Evolutionary conservation across 768 basidiomycete species (phyloP), one percentile per base, ranked within the genome.

Genomic region (Psilocybe cyanescens): DNA sequence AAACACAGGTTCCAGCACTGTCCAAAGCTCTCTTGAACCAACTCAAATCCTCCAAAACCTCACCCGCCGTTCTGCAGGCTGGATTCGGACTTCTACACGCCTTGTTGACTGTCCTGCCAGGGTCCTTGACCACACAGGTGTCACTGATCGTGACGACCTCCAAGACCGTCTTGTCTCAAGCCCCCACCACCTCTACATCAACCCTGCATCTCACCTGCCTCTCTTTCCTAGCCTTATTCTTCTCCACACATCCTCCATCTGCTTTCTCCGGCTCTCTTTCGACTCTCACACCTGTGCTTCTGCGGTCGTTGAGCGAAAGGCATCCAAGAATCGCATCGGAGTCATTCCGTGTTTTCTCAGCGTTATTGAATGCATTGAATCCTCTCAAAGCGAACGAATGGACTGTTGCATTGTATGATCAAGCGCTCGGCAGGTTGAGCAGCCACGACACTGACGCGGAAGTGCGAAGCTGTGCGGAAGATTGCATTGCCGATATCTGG

Each of bases 371-470:
- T 63, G 83, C 91, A 2, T 76, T 91, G 41, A 88, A 90, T 51
- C 94, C 94, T 1, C 73, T 91, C 50, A 86, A 86, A 64, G 70
- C 79, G 58, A 76, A 74, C 5, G 85, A 86, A 14, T 94, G 92
- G 92, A 74, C 86, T 4, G 86, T 92, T 57, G 69, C 78, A 8
- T 80, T 97, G 3, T 97, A 96, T 72, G 78, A 84, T 7, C 88
- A 94, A 63, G 89, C 93, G 8, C 78, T 91, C 3, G 72, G 77
- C 19, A 82, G 94, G 55, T 76, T 99, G 39, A 83, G 79, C 53
- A 89, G 84, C 49, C 87, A 91, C 62, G 92, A 96, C 65, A 96
- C 96, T 1, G 97, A 99, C 72, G 88, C 91, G 3, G 96, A 97
- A 64, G 94, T 99, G 19, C 86, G 95, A 39, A 81, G 83, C 28